phyloP scores from a whole-genome alignment of 2,329 filamentous ascomycete genomes.

The Ophiostoma quercus region DNA sequence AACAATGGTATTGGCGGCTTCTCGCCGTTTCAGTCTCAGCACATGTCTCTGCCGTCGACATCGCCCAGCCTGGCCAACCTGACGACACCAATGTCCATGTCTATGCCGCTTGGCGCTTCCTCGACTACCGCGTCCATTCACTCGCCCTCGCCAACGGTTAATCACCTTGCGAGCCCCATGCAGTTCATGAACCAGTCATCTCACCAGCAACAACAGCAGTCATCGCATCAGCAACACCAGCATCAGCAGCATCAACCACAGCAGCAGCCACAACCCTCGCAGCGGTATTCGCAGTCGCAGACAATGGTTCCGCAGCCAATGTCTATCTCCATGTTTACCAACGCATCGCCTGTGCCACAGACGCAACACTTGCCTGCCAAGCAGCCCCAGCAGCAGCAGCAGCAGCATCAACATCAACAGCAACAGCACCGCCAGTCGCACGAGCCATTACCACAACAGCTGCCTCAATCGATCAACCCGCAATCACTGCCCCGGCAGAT shows the following conservation, averaged over 20 bases:
- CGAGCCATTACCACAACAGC: conserved; percentile 27
- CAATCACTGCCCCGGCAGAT: conserved; percentile 2
- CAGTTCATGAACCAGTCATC: conserved; percentile 23
- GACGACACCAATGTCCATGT: conserved; percentile 20
- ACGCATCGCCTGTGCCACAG: conserved; percentile 24
- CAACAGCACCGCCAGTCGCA: conserved; percentile 19
- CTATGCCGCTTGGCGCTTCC: conserved; percentile 4
- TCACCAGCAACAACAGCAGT: conserved; percentile 11
- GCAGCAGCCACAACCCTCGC: conserved; percentile 14
- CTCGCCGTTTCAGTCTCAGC: conserved; percentile 21
- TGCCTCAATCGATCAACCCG: conserved; percentile 11
- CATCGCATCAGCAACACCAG: not conserved
- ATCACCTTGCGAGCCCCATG: conserved; percentile 22
- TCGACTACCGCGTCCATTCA: conserved; percentile 14
- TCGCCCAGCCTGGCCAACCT: conserved; percentile 18
- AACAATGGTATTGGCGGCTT: conserved; percentile 14
- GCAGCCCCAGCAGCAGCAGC: conserved; percentile 25
- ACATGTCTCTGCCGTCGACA: conserved; percentile 10
- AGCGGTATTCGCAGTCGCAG: conserved; percentile 20
- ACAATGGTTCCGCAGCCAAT: conserved; percentile 14
- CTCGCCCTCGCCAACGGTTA: conserved; percentile 21
- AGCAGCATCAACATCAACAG: conserved; percentile 26
- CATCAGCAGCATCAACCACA: conserved; percentile 9
- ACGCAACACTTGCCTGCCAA: conserved; percentile 30
- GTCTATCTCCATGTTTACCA: conserved; percentile 22